These are phyloP conservation scores for Aspergillus sp. DNA, from an alignment of 2,329 filamentous ascomycete genomes.

Conservation along the genomic window DNA sequence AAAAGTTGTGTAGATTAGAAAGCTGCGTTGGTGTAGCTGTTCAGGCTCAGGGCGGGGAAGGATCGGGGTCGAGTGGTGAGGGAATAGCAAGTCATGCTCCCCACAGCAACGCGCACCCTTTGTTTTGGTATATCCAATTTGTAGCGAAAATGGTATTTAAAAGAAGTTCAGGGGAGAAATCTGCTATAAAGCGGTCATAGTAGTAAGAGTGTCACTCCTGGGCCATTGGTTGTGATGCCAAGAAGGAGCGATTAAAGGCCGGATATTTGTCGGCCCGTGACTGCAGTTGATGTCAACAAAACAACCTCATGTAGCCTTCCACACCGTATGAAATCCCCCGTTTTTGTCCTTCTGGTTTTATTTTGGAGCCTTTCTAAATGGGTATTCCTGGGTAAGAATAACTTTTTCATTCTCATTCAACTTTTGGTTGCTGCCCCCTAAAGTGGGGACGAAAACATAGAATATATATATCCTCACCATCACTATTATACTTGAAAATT, in stretches of 20 bases:
- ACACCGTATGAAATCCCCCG: background rate
- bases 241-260: conserved; percentile 11
- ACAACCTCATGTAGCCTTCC: conserved; percentile 7
- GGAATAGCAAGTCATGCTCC: background rate
- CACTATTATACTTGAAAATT: background rate
- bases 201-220: background rate
- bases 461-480: conserved; percentile 12
- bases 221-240: background rate
- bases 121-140: background rate
- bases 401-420: background rate
- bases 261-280: conserved; percentile 39
- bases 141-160: background rate
- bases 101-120: background rate
- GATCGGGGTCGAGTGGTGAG: background rate
- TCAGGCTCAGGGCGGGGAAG: background rate
- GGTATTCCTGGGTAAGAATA: conserved; percentile 45
- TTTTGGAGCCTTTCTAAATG: conserved; percentile 28
- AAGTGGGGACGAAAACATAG: background rate
- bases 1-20: conserved; percentile 4
- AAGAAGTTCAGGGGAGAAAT: background rate
- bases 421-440: background rate
- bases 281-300: conserved; percentile 26
- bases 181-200: background rate
- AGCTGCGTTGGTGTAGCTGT: background rate
- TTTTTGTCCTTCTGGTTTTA: conserved; percentile 8